Percentiles rank a stretch among this genome's conserved stretches.
Conservation (phyloP, 2,329 filamentous ascomycete species). For the Hymenoscyphus occultus region DNA sequence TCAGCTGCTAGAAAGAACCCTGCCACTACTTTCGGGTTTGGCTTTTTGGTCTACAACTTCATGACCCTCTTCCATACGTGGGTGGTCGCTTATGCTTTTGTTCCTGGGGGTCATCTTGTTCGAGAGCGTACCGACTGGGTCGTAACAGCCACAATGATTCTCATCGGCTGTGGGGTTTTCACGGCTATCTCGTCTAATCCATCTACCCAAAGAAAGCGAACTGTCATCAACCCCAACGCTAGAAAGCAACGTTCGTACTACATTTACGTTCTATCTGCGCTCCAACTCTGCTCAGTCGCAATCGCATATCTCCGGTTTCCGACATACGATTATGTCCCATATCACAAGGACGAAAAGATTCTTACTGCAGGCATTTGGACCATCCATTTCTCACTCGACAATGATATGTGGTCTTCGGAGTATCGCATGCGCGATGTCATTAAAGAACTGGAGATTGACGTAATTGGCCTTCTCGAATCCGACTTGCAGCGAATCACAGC, state of each 20-base stretch:
- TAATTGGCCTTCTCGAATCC: constrained; percentile 89
- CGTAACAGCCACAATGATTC: constrained; percentile 81
- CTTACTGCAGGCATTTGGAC: constrained; percentile 98
- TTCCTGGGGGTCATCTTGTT: constrained; percentile 87
- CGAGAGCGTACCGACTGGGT: constrained; percentile 96
- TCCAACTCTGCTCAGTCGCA: constrained; percentile 78
- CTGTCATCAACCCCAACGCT: constrained; percentile 42
- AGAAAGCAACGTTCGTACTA: constrained; percentile 59
- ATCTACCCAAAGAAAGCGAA: constrained; percentile 30
- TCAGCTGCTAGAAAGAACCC: constrained; percentile 76
- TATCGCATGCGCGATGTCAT: constrained; percentile 88
- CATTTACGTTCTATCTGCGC: constrained; percentile 65
- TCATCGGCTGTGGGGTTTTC: constrained; percentile 82
- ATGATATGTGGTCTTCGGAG: constrained; percentile 98
- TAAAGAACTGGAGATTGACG: constrained; percentile 93
- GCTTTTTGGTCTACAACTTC: constrained; percentile 89
- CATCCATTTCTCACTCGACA: constrained; percentile 95
- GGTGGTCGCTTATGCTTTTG: constrained; percentile 97
- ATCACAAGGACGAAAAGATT: constrained; percentile 82
- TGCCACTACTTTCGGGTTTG: constrained; percentile 78
- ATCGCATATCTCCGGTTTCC: constrained; percentile 90
- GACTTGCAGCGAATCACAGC: constrained; percentile 98
- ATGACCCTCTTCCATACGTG: constrained; percentile 97
- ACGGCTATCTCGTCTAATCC: constrained; percentile 53
- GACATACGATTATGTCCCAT: constrained; percentile 83